Percentiles rank a stretch among this genome's conserved stretches.
Evolutionary conservation across 1,284 basidiomycete genomes (phyloP).

Genomic region (Pyrrhoderma noxium): DNA sequence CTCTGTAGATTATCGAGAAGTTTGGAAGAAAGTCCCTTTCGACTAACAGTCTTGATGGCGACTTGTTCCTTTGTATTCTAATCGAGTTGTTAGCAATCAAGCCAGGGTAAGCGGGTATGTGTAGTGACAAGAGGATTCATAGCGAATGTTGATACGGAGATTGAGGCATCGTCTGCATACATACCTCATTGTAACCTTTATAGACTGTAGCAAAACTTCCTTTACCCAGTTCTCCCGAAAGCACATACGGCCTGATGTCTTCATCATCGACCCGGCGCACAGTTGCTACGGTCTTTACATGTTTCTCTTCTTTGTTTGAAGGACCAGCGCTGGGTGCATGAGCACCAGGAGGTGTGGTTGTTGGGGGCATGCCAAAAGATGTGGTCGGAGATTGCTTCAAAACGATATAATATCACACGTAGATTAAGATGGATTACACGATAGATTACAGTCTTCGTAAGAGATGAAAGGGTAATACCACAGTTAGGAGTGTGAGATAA

Average conservation of each 20-base stretch:
- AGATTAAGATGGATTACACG: too few relatives aligned
- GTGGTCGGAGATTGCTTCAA: too few relatives aligned
- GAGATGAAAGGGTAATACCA: too few relatives aligned
- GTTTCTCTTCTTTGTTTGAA: too few relatives aligned
- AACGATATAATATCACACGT: too few relatives aligned
- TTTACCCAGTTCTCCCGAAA: constrained; percentile 68
- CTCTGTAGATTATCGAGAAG: constrained; percentile 95
- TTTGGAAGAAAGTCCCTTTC: constrained; percentile 84
- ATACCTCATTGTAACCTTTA: constrained; percentile 83
- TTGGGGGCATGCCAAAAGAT: too few relatives aligned
- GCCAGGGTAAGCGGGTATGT: neutral
- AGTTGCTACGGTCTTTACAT: too few relatives aligned
- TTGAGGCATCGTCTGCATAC: constrained; percentile 24
- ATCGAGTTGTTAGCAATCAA: neutral
- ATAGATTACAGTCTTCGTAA: too few relatives aligned
- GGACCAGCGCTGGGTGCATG: too few relatives aligned
- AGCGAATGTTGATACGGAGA: neutral
- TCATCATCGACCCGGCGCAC: constrained; percentile 41
- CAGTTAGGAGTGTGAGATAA: too few relatives aligned
- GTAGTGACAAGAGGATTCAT: too few relatives aligned
- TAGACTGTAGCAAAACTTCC: constrained; percentile 97
- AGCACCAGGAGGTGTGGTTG: too few relatives aligned
- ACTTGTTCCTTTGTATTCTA: constrained; percentile 74
- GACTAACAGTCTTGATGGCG: constrained; percentile 93
- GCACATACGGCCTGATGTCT: constrained; percentile 65